phyloP scores from a whole-genome alignment of 345 rosid genomes.

The Arabidopsis arenosa region DNA sequence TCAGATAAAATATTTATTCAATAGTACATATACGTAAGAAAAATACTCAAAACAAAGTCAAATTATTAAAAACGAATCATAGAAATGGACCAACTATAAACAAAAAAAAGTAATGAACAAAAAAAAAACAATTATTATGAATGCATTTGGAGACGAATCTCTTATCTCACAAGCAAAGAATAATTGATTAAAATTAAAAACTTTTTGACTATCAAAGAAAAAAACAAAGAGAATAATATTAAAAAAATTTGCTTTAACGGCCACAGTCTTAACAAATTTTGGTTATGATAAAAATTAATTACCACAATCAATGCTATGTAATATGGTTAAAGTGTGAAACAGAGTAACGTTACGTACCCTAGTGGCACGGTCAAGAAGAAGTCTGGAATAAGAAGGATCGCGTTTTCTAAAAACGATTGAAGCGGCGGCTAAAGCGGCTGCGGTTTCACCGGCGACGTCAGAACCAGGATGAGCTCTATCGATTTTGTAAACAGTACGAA shows the following conservation, averaged over 20 bases:
- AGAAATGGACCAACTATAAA: constrained; percentile 27
- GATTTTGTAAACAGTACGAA: constrained; percentile 77
- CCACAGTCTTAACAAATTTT: neutral
- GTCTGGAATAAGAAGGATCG: constrained; percentile 77
- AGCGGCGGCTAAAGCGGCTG: constrained; percentile 96
- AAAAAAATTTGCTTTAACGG: neutral
- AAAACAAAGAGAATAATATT: neutral
- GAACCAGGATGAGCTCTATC: constrained; percentile 83
- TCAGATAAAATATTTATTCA: constrained; percentile 32
- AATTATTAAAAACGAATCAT: constrained; percentile 25
- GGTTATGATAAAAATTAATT: neutral
- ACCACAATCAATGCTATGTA: neutral
- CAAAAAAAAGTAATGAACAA: constrained; percentile 34
- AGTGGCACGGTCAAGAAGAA: constrained; percentile 72
- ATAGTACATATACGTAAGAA: constrained; percentile 39
- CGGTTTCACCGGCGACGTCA: constrained; percentile 97
- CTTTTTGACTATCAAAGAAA: constrained; percentile 20
- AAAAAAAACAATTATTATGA: constrained; percentile 17
- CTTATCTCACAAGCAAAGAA: constrained; percentile 46
- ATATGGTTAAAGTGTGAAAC: neutral
- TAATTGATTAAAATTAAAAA: constrained; percentile 22
- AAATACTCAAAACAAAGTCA: constrained; percentile 3
- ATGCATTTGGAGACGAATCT: constrained; percentile 32
- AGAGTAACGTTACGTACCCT: constrained; percentile 55
- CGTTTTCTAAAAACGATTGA: constrained; percentile 90